phyloP scores from a whole-genome alignment of 23 red algal genomes.

The Gracilaria gracilis region DNA sequence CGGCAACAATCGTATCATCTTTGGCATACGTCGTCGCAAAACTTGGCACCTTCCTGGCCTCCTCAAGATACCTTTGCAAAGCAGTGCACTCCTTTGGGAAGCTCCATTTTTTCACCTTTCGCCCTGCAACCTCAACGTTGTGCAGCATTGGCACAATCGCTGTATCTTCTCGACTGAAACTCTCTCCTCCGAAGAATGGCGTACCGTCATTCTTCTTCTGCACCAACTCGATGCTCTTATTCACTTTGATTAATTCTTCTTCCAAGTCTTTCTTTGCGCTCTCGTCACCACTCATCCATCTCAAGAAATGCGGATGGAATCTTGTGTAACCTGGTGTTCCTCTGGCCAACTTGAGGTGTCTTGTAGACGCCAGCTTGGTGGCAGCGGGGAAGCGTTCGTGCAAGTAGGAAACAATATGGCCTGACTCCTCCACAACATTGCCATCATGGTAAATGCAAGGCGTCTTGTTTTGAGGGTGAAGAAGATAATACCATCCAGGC shows the following conservation, averaged over 20 bases:
- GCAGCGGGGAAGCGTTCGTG: constrained; percentile 24
- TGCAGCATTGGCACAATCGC: constrained; percentile 66
- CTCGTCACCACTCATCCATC: constrained; percentile 50
- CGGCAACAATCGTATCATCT: constrained; percentile 57
- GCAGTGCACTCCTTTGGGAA: constrained; percentile 66
- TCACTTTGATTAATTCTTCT: constrained; percentile 46
- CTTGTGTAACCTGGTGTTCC: constrained; percentile 41
- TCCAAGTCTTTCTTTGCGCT: constrained; percentile 21
- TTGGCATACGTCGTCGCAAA: constrained; percentile 48
- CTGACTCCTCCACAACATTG: constrained; percentile 53
- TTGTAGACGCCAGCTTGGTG: constrained; percentile 33
- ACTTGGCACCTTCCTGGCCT: constrained; percentile 60
- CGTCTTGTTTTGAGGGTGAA: constrained; percentile 45
- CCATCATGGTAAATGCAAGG: constrained; percentile 75
- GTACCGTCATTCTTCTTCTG: constrained; percentile 48
- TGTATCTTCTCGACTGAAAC: constrained; percentile 65
- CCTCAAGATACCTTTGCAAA: constrained; percentile 43
- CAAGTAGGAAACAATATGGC: constrained; percentile 71
- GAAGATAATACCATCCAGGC: constrained; percentile 78
- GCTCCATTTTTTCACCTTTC: constrained; percentile 57
- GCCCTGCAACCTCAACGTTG: constrained; percentile 67
- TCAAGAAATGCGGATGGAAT: constrained; percentile 62
- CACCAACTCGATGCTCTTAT: constrained; percentile 26
- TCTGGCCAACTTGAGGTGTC: constrained; percentile 32
- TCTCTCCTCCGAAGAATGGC: constrained; percentile 62